These are phyloP conservation scores for Blastobotrys elegans DNA, from an alignment of 1,139 yeast species.

Conservation along the genomic window DNA sequence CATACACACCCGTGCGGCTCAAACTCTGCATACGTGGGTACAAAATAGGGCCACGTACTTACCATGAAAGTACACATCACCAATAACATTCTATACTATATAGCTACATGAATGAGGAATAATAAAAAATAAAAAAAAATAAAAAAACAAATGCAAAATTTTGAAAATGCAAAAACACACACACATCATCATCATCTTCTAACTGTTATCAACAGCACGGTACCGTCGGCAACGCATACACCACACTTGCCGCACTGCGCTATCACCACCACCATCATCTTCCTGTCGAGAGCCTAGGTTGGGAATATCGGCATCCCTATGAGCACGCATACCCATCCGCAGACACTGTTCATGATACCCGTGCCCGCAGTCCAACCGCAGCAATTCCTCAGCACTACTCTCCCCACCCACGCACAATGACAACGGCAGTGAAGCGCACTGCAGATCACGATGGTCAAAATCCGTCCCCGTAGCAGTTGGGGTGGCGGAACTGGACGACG, in stretches of 20 bases:
- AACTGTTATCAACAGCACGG: constrained; percentile 12
- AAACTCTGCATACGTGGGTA: too few species aligned
- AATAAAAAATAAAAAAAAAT: too few species aligned
- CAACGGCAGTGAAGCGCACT: constrained; percentile 26
- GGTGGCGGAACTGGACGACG: background rate
- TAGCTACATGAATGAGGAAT: too few species aligned
- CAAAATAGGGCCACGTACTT: too few species aligned
- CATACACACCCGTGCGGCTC: too few species aligned
- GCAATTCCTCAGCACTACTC: constrained; percentile 12
- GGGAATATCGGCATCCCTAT: constrained; percentile 30
- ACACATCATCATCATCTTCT: too few species aligned
- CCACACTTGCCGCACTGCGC: constrained; percentile 26
- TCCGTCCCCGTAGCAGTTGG: background rate
- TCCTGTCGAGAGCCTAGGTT: constrained; percentile 13
- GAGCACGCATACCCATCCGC: constrained; percentile 27
- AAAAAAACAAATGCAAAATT: background rate
- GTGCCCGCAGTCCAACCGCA: constrained; percentile 29
- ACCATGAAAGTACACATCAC: too few species aligned
- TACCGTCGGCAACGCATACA: constrained; percentile 30
- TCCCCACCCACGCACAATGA: constrained; percentile 23
- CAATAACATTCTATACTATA: too few species aligned
- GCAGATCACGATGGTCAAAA: constrained; percentile 11
- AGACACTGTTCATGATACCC: constrained; percentile 30
- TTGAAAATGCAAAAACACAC: background rate
- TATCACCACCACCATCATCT: constrained; percentile 12